These are phyloP conservation scores for Aspergillus arachidicola DNA, from an alignment of 2,329 filamentous ascomycete genomes.

Conservation along the genomic window DNA sequence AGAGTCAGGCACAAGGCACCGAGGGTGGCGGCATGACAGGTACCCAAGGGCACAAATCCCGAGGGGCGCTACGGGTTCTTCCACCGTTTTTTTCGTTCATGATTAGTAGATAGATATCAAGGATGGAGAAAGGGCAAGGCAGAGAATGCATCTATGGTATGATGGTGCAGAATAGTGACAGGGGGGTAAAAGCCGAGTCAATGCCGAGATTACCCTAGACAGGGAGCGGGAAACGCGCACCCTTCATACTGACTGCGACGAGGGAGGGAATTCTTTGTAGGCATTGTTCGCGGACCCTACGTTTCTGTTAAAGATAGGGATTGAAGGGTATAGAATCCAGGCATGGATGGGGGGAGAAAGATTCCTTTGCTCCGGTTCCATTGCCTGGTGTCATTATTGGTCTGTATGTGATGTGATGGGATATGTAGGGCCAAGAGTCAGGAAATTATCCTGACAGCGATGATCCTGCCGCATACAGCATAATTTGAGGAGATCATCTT, in stretches of 20 bases:
- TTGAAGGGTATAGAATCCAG: background rate
- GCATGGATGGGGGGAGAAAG: background rate
- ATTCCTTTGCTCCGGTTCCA: background rate
- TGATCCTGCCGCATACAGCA: background rate
- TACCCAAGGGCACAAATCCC: background rate
- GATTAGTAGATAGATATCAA: background rate
- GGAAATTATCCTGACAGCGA: slow-evolving; percentile 4
- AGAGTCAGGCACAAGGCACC: background rate
- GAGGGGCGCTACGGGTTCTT: background rate
- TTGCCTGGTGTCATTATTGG: background rate
- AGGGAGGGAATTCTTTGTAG: background rate
- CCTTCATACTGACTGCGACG: background rate
- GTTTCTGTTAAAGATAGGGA: background rate
- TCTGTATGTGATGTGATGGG: background rate
- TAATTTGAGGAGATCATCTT: background rate
- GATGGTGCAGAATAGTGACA: slow-evolving; percentile 2
- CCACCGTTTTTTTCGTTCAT: background rate
- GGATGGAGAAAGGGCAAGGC: background rate
- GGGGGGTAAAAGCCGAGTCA: background rate
- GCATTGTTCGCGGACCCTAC: background rate
- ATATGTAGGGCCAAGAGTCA: background rate
- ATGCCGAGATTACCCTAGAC: background rate
- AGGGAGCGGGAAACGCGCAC: background rate
- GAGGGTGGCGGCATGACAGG: background rate
- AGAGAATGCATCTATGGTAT: slow-evolving; percentile 4